Evolutionary conservation across 2,329 filamentous ascomycete species (phyloP), one percentile per base, ranked within the genome.

Genomic region (Exserohilum turcica): DNA sequence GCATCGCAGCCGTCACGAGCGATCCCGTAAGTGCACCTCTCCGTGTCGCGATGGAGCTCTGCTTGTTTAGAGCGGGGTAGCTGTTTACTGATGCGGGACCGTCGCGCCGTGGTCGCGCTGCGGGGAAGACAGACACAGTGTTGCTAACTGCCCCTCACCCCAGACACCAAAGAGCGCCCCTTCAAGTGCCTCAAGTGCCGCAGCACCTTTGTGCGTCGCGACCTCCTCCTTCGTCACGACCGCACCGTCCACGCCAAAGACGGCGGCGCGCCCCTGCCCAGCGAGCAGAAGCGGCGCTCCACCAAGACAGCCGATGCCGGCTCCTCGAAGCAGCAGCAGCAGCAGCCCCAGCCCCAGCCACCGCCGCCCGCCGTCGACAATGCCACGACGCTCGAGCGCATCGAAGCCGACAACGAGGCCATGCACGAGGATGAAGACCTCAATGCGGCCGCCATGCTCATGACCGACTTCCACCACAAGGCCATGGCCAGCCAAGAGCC

Each of bases 171-270:
- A 79, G 94, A 97, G 78, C 88, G 94, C 60, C 94, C 94, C 32
- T 99, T 99, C 84, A 97, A 97, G 77, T 99, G 94, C 79, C 84
- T 91, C 81, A 99, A 99, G 80, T 99, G 94, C 78, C 86, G 92
- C 72, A 97, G 92, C 82, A 99, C 94, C 57, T 99, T 99, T 75
- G 94, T 99, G 68, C 91, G 94, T 75, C 91, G 94, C 78, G 94
- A 99, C 79, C 84, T 99, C 59, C 87, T 99, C 47, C 86, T 99
- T 64, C 90, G 94, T 76, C 94, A 99, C 80, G 94, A 99, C 78
- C 90, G 94, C 70, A 99, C 94, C 62, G 94, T 99, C 61, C 94
- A 99, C 78, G 94, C 94, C 59, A 97, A 97, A 79, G 94, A 99
- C 79, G 93, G 93, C 66, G 93, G 94, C 63, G 85, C 94, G 46